Conservation (phyloP, 176 grass and related monocot species). For the Ensete ventricosum region DNA sequence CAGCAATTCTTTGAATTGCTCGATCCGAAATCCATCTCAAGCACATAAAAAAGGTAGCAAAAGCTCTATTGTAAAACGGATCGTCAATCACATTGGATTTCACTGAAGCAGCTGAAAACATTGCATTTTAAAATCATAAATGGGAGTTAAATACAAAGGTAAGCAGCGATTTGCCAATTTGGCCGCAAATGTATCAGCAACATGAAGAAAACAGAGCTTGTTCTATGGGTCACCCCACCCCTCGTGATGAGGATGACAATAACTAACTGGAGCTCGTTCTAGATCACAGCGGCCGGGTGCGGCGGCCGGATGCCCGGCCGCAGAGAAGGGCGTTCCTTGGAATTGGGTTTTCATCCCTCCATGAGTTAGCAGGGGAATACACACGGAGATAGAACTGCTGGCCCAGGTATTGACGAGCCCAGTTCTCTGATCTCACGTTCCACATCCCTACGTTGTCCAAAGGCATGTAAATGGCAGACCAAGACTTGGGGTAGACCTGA, state of each 20-base stretch:
- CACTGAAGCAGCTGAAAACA: too few species aligned
- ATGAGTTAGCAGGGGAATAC: constrained; percentile 68
- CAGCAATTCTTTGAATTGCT: too few species aligned
- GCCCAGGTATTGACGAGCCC: constrained; percentile 74
- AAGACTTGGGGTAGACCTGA: constrained; percentile 80
- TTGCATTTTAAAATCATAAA: too few species aligned
- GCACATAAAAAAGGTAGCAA: too few species aligned
- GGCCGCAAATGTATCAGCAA: too few species aligned
- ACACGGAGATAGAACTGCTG: constrained; percentile 92
- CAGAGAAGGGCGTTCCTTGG: constrained; percentile 90
- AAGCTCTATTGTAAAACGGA: too few species aligned
- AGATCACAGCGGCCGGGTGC: constrained; percentile 52
- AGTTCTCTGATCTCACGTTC: constrained; percentile 75
- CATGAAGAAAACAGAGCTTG: too few species aligned
- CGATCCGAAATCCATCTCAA: too few species aligned
- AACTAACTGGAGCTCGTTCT: not conserved
- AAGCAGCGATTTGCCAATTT: too few species aligned
- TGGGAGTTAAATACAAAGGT: too few species aligned
- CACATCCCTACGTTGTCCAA: constrained; percentile 92
- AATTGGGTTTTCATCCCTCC: constrained; percentile 69
- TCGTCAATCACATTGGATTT: too few species aligned
- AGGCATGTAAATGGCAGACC: constrained; percentile 85
- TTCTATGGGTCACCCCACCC: not conserved
- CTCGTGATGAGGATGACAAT: not conserved
- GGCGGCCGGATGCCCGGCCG: constrained; percentile 53